Evolutionary conservation across 2,329 filamentous ascomycete species (phyloP), one percentile per base, ranked within the genome.

Genomic region (Berkeleyomyces rouxiae): DNA sequence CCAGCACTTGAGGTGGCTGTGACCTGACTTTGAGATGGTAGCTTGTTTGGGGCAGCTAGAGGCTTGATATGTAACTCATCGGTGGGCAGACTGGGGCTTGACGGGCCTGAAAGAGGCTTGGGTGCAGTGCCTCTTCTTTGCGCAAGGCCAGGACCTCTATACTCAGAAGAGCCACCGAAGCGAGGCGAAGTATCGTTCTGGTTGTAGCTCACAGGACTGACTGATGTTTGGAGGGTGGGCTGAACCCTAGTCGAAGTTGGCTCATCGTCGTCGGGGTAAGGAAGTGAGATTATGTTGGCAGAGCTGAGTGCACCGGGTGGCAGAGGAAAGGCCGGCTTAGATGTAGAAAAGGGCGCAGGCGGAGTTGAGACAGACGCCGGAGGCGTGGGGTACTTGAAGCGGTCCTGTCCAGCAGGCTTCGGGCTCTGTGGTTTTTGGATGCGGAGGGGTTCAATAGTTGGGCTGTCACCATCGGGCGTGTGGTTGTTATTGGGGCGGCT

Each of bases 91-190:
- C 87, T 86, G 23, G 88, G 86, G 53, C 86, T 90, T 16, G 87
- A 84, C 1, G 90, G 91, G 66, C 91, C 90, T 63, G 90, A 87
- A 59, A 96, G 78, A 58, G 90, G 87, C 70, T 89, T 91, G 33
- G 90, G 88, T 6, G 80, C 84, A n/a, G 86, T 85, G 33, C 88
- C 88, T 69, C 91, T 82, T 67, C 91, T 80, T 75, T 96, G 90
- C 16, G 89, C 90, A 64, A 96, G 77, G 58, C 82, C 81, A 51
- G 82, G 82, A 10, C 79, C 77, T 71, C 79, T 81, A 71, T 79
- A 77, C 69, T 86, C 77, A 67, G 76, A 71, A 37, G 81, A 76
- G 65, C 77, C 77, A 67, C 77, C 76, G 68, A 86, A 74, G 58
- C 83, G 79, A 67, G 79, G 76, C 9, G 75, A 75, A 1, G 74